phyloP scores from a whole-genome alignment of 192 early-diverging fungal species.

The Fimicolochytrium jonesii region DNA sequence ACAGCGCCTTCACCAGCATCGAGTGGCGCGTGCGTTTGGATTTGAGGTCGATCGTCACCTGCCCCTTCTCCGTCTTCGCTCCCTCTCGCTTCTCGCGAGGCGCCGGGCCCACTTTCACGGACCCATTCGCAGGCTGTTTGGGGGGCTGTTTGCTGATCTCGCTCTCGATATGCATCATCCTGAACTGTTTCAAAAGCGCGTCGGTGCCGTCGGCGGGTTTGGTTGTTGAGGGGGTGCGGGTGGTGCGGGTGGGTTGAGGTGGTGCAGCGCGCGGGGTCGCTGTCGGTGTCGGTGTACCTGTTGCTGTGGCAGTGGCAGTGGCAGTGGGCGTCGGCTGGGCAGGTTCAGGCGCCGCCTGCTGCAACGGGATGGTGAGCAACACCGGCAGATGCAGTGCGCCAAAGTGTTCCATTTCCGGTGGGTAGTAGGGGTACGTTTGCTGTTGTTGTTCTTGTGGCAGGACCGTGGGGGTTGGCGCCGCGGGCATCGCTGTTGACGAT shows the following conservation, averaged over 20 bases:
- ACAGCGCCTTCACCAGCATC: slow-evolving; percentile 8
- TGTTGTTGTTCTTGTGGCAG: neutral
- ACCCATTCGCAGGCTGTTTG: no score
- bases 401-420: neutral
- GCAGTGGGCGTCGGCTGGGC: neutral
- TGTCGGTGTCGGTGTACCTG: no score
- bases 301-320: neutral
- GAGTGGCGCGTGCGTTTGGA: slow-evolving; percentile 4
- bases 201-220: neutral
- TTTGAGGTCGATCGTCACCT: neutral
- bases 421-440: neutral
- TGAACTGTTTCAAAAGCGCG: slow-evolving; percentile 10
- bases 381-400: neutral
- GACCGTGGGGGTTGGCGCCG: no score
- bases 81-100: neutral
- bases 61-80: neutral
- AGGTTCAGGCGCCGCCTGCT: neutral
- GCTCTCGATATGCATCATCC: neutral
- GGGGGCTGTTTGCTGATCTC: neutral
- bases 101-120: neutral
- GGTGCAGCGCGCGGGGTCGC: no score
- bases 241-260: neutral
- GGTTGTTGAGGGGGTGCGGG: neutral
- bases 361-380: neutral
- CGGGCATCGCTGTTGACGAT: no score